phyloP scores from a whole-genome alignment of 148 eudicot species.

The Talinum fruticosum region DNA sequence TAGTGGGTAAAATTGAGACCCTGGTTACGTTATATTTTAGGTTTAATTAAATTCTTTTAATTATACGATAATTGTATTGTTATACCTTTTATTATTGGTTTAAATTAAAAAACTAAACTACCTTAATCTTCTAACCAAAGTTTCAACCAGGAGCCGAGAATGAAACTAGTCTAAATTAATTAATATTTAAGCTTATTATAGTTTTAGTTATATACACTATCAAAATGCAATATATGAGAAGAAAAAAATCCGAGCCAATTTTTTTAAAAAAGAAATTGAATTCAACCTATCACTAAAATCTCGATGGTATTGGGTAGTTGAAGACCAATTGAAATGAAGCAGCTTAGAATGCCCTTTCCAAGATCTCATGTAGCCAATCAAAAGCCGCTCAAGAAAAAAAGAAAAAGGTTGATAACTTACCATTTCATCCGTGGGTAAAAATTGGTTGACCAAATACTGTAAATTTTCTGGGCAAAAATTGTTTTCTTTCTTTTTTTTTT shows the following conservation, averaged over 20 bases:
- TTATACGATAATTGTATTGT: too few relatives aligned
- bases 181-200: too few relatives aligned
- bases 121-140: too few relatives aligned
- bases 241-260: background rate
- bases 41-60: too few relatives aligned
- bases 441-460: background rate
- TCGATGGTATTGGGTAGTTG: background rate
- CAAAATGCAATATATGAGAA: too few relatives aligned
- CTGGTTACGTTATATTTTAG: too few relatives aligned
- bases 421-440: background rate
- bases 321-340: background rate
- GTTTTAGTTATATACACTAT: too few relatives aligned
- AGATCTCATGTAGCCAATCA: background rate
- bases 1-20: too few relatives aligned
- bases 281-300: background rate
- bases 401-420: background rate
- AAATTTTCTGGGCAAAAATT: background rate
- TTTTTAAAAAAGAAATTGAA: background rate
- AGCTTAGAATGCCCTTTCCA: background rate
- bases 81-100: too few relatives aligned
- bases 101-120: too few relatives aligned
- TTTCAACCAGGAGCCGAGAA: too few relatives aligned
- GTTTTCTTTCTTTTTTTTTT: background rate
- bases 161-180: too few relatives aligned
- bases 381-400: background rate